A percentile compares a stretch with the other conserved stretches of the same genome.
Conservation (phyloP, 345 rosid genomes). For the Salix purpurea region DNA sequence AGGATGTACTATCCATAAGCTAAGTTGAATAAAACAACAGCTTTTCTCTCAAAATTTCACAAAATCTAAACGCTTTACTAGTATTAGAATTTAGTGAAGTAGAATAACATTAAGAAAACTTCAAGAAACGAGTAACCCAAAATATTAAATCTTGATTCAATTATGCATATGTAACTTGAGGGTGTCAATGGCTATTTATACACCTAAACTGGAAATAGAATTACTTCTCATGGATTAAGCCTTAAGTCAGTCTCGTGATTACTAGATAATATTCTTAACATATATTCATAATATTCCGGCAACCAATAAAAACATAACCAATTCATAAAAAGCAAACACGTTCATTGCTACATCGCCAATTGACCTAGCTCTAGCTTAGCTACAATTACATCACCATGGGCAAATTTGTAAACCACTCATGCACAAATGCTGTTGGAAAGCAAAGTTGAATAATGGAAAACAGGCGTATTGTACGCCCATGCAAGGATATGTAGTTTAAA, state of each 20-base stretch:
- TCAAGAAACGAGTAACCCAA: neutral
- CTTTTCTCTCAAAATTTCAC: no score
- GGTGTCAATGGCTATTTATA: neutral
- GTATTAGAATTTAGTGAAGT: neutral
- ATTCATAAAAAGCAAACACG: neutral
- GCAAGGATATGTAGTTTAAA: neutral
- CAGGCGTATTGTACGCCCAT: neutral
- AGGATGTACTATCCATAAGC: no score
- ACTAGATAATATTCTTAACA: neutral
- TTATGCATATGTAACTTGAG: neutral
- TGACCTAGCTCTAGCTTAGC: neutral
- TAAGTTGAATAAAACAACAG: no score
- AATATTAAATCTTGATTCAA: neutral
- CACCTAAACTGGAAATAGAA: neutral
- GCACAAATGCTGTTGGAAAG: neutral
- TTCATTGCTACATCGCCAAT: neutral
- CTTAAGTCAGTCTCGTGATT: neutral
- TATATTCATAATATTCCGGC: neutral
- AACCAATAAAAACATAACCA: neutral
- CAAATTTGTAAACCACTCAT: neutral
- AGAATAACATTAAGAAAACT: neutral
- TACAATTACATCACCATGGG: neutral
- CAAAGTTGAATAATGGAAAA: no score
- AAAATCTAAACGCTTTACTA: no score
- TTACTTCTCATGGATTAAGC: neutral